Evolutionary conservation across 1,284 basidiomycete genomes (phyloP).

Genomic region (Athelia psychrophila): DNA sequence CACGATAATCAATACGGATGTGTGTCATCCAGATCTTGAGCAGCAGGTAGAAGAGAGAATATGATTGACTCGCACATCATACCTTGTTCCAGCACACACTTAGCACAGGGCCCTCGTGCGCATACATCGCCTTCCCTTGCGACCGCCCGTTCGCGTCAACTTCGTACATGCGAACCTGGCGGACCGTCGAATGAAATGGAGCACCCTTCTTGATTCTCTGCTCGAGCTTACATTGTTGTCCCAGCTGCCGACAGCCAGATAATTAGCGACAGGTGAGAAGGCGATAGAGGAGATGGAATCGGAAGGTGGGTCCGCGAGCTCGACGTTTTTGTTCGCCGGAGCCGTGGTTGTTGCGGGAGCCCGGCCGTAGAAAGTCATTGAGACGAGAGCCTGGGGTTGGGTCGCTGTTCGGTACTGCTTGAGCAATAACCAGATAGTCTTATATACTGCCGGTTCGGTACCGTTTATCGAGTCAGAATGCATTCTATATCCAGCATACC

Average conservation of each 20-base stretch:
- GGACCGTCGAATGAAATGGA: no score
- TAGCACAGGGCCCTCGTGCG: constrained; percentile 78
- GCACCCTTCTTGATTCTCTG: no score
- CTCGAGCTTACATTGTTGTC: constrained; percentile 55
- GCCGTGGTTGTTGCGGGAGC: no score
- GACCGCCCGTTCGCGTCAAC: constrained; percentile 51
- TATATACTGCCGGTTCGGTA: no score
- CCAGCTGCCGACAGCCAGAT: constrained; percentile 61
- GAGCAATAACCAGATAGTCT: no score
- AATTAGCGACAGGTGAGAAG: constrained; percentile 48
- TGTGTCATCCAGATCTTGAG: no score
- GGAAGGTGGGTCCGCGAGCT: constrained; percentile 53
- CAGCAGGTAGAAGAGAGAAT: no score
- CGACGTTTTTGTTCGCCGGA: constrained; percentile 47
- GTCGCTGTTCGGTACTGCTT: no score
- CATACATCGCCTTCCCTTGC: constrained; percentile 76
- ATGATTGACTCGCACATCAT: neutral
- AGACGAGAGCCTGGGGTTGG: no score
- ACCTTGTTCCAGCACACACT: constrained; percentile 79
- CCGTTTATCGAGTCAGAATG: no score
- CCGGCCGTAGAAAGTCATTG: no score
- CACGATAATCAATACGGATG: neutral
- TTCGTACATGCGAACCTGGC: constrained; percentile 44
- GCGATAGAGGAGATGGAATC: constrained; percentile 57
- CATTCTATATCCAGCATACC: no score